Evolutionary conservation across 345 rosid genomes (phyloP), one percentile per base, ranked within the genome.

Genomic region (Physaria fendleri): DNA sequence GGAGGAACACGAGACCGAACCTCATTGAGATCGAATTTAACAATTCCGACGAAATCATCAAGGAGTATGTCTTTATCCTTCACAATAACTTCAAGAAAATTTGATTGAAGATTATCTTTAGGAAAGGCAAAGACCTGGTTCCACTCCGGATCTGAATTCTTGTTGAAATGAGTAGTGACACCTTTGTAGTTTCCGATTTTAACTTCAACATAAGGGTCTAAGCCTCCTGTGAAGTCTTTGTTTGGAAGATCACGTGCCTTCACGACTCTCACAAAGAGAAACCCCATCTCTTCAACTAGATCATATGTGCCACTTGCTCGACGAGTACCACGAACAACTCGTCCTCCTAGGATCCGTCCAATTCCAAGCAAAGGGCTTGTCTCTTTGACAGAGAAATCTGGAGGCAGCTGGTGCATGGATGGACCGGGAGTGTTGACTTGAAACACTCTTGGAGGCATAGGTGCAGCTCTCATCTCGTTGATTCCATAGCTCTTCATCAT

Each of bases 51-150:
- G 59, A 71, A 74, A 57, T 85, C 97, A 73, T 94, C 97, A 63
- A 73, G 77, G 45, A 90, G 35, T 5, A 76, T 14, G 66, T 94
- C 85, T 78, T 89, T 94, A 77, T 90, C 97, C 72, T 68, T 85
- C 14, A 94, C 87, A 9, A 70, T 74, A 56, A 90, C 83, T 57
- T 87, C 85, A 14, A 94, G 76, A 52, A 75, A 54, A 12, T 85
- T 59, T 5, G 89, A 77, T 66, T 90, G 99, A 43, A 77, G 27
- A 39, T 76, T 74, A 0, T 90, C 97, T 56, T 56, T 79, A 0
- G 95, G 67, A 58, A 90, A 94, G 33, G 99, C 96, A 74, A 94
- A 94, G 64, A 94, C 96, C 74, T 90, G 79, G 71, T 78, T 83
- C 99, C 99, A 94, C 61, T 84, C 95, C 0, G 97, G 99, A 22